These are phyloP conservation scores for Chimonanthus salicifolius DNA, from an alignment of 164 flowering plant genomes.

Conservation along the genomic window DNA sequence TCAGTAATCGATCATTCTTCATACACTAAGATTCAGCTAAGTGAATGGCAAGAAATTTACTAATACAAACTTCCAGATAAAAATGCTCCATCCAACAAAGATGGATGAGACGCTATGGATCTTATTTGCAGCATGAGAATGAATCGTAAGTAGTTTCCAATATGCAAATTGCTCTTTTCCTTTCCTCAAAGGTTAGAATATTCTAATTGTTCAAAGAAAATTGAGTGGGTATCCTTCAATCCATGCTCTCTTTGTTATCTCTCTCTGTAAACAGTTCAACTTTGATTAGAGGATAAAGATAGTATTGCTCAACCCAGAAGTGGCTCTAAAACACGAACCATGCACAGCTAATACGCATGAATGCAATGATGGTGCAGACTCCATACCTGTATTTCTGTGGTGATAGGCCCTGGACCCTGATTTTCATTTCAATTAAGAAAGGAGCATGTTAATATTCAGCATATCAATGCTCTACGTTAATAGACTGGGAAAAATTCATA, in stretches of 20 bases:
- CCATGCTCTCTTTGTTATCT: conserved; percentile 30
- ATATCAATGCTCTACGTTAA: not conserved
- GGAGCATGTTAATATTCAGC: not conserved
- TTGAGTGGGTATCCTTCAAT: conserved; percentile 32
- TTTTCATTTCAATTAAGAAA: conserved; percentile 4
- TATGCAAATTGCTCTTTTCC: too few species aligned
- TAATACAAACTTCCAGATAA: not conserved
- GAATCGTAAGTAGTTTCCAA: not conserved
- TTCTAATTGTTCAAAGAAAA: conserved; percentile 8
- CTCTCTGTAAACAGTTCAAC: conserved; percentile 19
- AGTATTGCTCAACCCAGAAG: not conserved
- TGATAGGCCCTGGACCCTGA: conserved; percentile 63
- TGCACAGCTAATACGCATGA: not conserved
- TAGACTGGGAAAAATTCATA: conserved; percentile 2
- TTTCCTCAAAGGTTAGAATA: not conserved
- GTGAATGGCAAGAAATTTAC: not conserved
- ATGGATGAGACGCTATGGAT: not conserved
- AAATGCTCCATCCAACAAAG: not conserved
- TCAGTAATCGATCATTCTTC: not conserved
- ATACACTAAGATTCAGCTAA: not conserved
- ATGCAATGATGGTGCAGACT: not conserved
- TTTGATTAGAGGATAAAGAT: not conserved
- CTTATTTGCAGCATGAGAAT: not conserved
- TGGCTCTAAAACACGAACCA: not conserved
- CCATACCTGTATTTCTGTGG: conserved; percentile 58